Percentiles rank a stretch among this genome's conserved stretches.
Evolutionary conservation across 257 asterid genomes (phyloP).

Genomic region (Plectranthus barbatus): DNA sequence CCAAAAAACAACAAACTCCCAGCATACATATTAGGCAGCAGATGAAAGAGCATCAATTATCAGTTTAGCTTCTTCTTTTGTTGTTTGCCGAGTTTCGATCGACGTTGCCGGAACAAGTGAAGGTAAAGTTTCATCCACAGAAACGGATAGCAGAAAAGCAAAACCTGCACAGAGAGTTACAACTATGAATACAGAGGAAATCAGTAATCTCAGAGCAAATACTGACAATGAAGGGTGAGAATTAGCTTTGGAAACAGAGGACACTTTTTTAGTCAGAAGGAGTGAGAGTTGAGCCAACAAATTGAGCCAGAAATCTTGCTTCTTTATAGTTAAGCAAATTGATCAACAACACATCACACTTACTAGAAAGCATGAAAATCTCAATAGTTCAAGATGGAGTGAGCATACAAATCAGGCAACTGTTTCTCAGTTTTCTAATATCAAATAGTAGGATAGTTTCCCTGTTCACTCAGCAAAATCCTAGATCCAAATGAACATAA

Average conservation of each 20-base stretch:
- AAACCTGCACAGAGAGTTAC: constrained; percentile 37
- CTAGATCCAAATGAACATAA: background rate
- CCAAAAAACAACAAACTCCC: too few species aligned
- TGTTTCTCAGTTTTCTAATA: background rate
- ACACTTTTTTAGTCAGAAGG: too few species aligned
- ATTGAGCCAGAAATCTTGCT: too few species aligned
- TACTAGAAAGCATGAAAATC: too few species aligned
- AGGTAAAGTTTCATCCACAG: constrained; percentile 89
- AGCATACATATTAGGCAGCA: background rate
- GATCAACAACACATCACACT: too few species aligned
- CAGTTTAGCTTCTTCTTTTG: constrained; percentile 48
- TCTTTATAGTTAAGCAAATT: too few species aligned
- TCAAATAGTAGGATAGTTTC: background rate
- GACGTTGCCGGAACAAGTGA: constrained; percentile 80
- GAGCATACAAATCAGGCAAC: background rate
- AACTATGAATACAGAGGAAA: background rate
- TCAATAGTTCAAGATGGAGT: too few species aligned
- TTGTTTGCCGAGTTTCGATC: constrained; percentile 65
- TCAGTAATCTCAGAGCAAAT: background rate
- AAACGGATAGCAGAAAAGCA: constrained; percentile 71
- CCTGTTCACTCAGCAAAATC: background rate
- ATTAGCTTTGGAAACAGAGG: too few species aligned
- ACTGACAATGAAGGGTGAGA: too few species aligned
- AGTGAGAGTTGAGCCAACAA: too few species aligned
- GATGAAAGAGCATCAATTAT: constrained; percentile 13